phyloP scores from a whole-genome alignment of 2,329 filamentous ascomycete species.

The Sporothrix euskadiensis region DNA sequence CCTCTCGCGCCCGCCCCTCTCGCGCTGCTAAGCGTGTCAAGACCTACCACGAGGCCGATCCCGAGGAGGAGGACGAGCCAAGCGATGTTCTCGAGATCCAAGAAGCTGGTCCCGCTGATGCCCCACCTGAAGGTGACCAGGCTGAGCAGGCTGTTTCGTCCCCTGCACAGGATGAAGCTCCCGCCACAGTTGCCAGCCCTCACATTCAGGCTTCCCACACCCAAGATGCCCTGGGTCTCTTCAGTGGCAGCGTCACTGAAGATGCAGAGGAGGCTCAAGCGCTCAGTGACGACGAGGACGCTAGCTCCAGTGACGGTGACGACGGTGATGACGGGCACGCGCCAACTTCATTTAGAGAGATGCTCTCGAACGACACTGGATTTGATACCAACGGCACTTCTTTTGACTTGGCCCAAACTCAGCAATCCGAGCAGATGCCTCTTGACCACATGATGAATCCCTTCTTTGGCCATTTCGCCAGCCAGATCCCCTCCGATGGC shows the following conservation, averaged over 20 bases:
- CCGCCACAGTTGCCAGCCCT: not conserved
- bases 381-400: not conserved
- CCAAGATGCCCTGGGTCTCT: not conserved
- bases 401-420: not conserved
- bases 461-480: not conserved
- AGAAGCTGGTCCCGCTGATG: not conserved
- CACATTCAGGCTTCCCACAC: not conserved
- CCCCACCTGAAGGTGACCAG: not conserved
- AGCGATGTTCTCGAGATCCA: not conserved
- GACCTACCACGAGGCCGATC: constrained; percentile 20
- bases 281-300: not conserved
- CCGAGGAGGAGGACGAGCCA: not conserved
- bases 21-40: not conserved
- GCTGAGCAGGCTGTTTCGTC: not conserved
- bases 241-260: not conserved
- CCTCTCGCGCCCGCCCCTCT: constrained; percentile 13
- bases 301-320: not conserved
- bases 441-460: no score
- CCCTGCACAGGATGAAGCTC: not conserved
- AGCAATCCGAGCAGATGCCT: not conserved
- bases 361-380: not conserved
- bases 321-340: not conserved
- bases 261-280: not conserved
- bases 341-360: not conserved
- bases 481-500: not conserved